Conservation (phyloP, 129 eudicot genomes). For the Ambrosia trifida region DNA sequence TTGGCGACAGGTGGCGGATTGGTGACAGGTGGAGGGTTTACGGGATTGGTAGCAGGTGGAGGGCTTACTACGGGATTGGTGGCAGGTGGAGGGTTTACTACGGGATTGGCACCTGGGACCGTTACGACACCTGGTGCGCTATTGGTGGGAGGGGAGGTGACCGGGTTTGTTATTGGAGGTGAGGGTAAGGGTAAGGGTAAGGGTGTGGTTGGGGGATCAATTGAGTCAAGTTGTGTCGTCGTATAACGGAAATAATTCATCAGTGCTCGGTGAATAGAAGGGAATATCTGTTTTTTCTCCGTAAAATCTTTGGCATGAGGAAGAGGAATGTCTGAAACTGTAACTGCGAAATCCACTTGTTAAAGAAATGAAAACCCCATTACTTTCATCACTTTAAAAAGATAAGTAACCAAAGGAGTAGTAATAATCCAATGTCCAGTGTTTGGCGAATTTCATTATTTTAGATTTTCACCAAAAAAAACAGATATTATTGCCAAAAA, state of each 20-base stretch:
- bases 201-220: slow-evolving; percentile 49
- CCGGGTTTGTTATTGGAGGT: slow-evolving; percentile 45
- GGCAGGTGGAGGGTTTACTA: slow-evolving; percentile 29
- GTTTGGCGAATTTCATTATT: not conserved
- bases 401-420: no score
- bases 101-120: slow-evolving; percentile 52
- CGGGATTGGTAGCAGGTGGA: slow-evolving; percentile 24
- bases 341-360: no score
- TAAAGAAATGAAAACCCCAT: no score
- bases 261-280: not conserved
- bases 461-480: no score
- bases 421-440: not conserved
- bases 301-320: slow-evolving; percentile 20
- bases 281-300: no score
- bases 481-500: no score
- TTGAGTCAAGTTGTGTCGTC: slow-evolving; percentile 42
- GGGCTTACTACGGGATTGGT: slow-evolving; percentile 47
- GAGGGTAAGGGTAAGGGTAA: slow-evolving; percentile 42
- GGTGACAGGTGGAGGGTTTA: slow-evolving; percentile 7
- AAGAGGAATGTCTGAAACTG: not conserved
- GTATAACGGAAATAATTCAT: slow-evolving; percentile 22
- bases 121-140: slow-evolving; percentile 50
- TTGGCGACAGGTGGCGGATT: slow-evolving; percentile 28
- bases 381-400: no score
- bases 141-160: slow-evolving; percentile 36